phyloP scores from a whole-genome alignment of 495 filamentous ascomycete species.

The Tetracladium setigerum region DNA sequence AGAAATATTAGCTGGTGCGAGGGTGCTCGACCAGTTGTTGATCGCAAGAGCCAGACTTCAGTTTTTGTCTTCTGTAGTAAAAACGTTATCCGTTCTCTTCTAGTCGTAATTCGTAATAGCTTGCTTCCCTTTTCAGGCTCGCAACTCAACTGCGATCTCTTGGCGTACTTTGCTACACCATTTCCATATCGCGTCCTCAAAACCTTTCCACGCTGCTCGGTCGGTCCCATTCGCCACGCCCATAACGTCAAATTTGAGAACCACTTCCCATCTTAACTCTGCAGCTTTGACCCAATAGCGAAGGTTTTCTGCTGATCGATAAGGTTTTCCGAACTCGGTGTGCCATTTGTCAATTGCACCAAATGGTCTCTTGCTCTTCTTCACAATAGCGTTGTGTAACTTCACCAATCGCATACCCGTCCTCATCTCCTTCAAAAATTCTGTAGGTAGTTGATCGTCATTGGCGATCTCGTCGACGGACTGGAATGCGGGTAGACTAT shows the following conservation, averaged over 20 bases:
- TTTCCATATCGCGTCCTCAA: slow-evolving; percentile 69
- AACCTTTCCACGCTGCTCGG: slow-evolving; percentile 62
- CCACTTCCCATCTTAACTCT: slow-evolving; percentile 87
- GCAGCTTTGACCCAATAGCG: slow-evolving; percentile 94
- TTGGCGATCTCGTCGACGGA: slow-evolving; percentile 38
- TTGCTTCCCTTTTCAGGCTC: slow-evolving; percentile 6
- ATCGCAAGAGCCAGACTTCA: too few relatives aligned
- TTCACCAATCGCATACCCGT: slow-evolving; percentile 77
- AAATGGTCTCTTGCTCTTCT: slow-evolving; percentile 76
- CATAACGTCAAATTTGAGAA: slow-evolving; percentile 78
- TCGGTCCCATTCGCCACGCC: slow-evolving; percentile 68
- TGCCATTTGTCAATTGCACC: slow-evolving; percentile 88
- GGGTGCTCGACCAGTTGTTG: too few relatives aligned
- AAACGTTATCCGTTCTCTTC: background rate
- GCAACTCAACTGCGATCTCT: slow-evolving; percentile 52
- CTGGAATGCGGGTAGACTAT: slow-evolving; percentile 62
- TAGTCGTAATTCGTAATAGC: background rate
- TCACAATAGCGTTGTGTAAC: slow-evolving; percentile 82
- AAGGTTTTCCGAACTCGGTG: slow-evolving; percentile 85
- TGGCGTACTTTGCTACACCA: slow-evolving; percentile 74
- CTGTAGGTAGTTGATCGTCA: slow-evolving; percentile 52
- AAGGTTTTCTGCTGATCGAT: slow-evolving; percentile 87
- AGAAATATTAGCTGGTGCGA: too few relatives aligned
- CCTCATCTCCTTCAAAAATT: slow-evolving; percentile 64
- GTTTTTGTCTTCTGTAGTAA: too few relatives aligned